A percentile compares a stretch with the other conserved stretches of the same genome.
Conservation (phyloP, 2,329 filamentous ascomycete species). For the Hymenoscyphus occultus region DNA sequence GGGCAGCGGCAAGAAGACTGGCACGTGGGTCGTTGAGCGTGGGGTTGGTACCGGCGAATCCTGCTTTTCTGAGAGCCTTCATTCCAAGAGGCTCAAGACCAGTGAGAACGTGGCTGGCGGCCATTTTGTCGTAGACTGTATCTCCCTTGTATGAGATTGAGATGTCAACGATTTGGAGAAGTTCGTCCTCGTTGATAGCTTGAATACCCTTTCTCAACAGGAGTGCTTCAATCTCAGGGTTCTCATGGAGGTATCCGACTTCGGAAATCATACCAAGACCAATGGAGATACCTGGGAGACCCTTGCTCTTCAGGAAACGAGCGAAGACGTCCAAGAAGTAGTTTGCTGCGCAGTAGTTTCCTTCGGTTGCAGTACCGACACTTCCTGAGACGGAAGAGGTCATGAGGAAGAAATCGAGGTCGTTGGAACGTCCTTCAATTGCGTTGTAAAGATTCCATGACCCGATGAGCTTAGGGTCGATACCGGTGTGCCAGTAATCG, state of each 20-base stretch:
- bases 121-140: slow-evolving; percentile 2
- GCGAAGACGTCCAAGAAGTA: slow-evolving; percentile 34
- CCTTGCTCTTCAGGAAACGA: slow-evolving; percentile 10
- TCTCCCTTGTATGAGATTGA: not conserved
- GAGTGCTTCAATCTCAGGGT: slow-evolving; percentile 38
- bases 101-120: slow-evolving; percentile 14
- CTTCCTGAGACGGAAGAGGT: slow-evolving; percentile 9
- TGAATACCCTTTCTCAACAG: slow-evolving; percentile 39
- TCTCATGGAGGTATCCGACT: slow-evolving; percentile 36
- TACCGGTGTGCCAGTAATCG: slow-evolving; percentile 9
- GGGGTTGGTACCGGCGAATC: slow-evolving; percentile 11
- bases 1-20: slow-evolving; percentile 1
- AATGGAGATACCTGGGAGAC: slow-evolving; percentile 14
- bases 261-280: slow-evolving; percentile 21
- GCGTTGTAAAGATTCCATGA: slow-evolving; percentile 18
- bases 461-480: slow-evolving; percentile 10
- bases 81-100: slow-evolving; percentile 14
- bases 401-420: slow-evolving; percentile 42
- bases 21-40: slow-evolving; percentile 9
- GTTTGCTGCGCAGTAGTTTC: slow-evolving; percentile 37
- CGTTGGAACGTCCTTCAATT: slow-evolving; percentile 5
- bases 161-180: slow-evolving; percentile 17
- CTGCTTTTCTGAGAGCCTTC: slow-evolving; percentile 7
- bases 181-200: slow-evolving; percentile 30
- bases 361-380: slow-evolving; percentile 5